Evolutionary conservation across 257 asterid genomes (phyloP), one percentile per base, ranked within the genome.

Genomic region (Penstemon davidsonii): DNA sequence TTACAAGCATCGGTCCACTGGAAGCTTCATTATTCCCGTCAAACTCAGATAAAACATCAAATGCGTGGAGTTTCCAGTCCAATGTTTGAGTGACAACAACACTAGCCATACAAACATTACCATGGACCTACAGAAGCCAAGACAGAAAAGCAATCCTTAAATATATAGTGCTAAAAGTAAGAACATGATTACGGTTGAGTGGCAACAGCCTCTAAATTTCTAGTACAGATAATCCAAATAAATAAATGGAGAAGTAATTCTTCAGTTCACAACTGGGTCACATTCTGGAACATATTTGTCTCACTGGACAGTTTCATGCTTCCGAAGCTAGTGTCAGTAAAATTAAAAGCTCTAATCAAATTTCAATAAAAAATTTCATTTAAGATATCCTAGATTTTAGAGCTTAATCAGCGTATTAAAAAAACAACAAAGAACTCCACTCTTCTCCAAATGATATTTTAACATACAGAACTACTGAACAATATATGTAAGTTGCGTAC

Each of bases 31-130:
- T 92, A 73, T 74, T 86, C 76, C 97, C 96, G 65, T 94, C 99
- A 87, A 83, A 91, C 86, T 94, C 97, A 19, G 97, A 94, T 43
- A 94, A 87, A 55, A 94, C 96, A 79, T 94, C 99, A 76, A 94
- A 91, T 51, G 97, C 97, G 67, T 94, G 93, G 80, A 91, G 85
- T 72, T 94, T 94, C 99, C 97, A 94, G 86, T 91, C 99, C 87
- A 94, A 74, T 42, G 97, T 94, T 80, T 85, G 92, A 8, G 99
- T 94, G 70, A 91, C 99, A 64, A 94, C 97, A 81, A 94, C 97
- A 81, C 97, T 94, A 78, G 96, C 87, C 90, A 84, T 79, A 69
- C 92, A 94, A 80, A 94, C 99, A 84, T 94, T 94, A 67, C 97
- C 96, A 84, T 94, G 99, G 71, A 94, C 96, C 99, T 93, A 92